Base-by-base conservation (phyloP, 2,329 filamentous ascomycete genomes). In the Amesomyces nigricolor region DNA sequence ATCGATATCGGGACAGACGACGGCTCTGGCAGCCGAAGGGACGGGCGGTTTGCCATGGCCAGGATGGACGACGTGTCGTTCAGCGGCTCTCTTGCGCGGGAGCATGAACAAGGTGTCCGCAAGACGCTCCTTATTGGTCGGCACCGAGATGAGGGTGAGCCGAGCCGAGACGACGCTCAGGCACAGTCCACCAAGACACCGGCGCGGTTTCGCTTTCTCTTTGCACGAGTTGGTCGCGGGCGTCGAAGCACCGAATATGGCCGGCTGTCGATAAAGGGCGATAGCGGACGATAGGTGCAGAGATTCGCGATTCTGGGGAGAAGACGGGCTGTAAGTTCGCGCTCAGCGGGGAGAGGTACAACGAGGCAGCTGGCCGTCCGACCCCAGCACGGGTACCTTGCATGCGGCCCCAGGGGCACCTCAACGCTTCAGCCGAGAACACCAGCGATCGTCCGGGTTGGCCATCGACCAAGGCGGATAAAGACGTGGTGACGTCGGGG, bases 371-470 rank as follows among this genome's bases (percentile, higher is more conserved):
- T n/a, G 39, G 2, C 47, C 42, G 47, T 47, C 49, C 42, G 35
- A 51, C 50, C 37, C 46, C 48, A 14, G 29, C 39, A n/a, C 59
- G 54, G 62, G 61, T 63, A 63, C 62, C 61, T 64, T 64, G 62
- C 62, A 64, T 61, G 51, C 56, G 43, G 54, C 56, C 53, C 57
- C 57, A 19, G 53, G 32, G 58, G 58, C 22, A 26, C 22, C 22
- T 26, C 22, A 46, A 53, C 17, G 40, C 56, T 58, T 60, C 57
- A 64, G 60, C 62, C 63, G 62, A 61, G 59, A 58, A 53, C 47
- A 38, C 37, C 45, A 42, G 51, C 51, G 29, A 45, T 45, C 43
- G 26, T 40, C 46, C 44, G 29, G 48, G 37, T 47, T 46, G 43
- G 51, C 11, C 42, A 16, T 56, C 47, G 48, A 46, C 45, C 51